A percentile compares a stretch with the other conserved stretches of the same genome.
phyloP scores from a whole-genome alignment of 768 basidiomycete genomes.

The Pulveroboletus sp. region DNA sequence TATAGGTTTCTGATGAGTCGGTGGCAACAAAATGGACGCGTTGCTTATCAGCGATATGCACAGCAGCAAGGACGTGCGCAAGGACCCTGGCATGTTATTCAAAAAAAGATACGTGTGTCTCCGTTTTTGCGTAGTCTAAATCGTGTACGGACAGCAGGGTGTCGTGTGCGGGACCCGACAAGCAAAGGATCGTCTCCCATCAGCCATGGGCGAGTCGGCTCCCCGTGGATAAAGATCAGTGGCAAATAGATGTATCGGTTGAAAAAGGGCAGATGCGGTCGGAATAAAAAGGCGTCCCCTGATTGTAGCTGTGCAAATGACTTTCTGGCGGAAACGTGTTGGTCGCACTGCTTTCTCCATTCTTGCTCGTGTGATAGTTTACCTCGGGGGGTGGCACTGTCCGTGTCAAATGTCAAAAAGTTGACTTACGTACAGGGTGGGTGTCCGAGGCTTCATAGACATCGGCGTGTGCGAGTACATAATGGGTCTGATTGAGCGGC shows the following conservation, averaged over 20 bases:
- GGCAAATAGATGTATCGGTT: slow-evolving; percentile 4
- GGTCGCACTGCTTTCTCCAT: slow-evolving; percentile 15
- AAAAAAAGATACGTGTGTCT: neutral
- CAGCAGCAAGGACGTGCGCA: slow-evolving; percentile 1
- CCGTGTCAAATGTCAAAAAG: neutral
- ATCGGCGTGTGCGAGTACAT: too few relatives aligned
- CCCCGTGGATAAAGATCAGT: slow-evolving; percentile 2
- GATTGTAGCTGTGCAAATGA: slow-evolving; percentile 7
- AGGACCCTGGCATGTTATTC: slow-evolving; percentile 4
- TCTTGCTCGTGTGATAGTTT: slow-evolving; percentile 1
- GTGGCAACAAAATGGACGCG: neutral
- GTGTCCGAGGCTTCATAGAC: slow-evolving; percentile 12
- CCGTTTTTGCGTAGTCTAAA: neutral
- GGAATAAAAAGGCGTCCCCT: neutral
- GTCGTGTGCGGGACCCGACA: neutral
- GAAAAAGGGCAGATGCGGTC: neutral
- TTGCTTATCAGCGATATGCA: slow-evolving; percentile 10
- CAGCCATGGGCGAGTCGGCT: neutral
- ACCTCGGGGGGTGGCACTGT: slow-evolving; percentile 9
- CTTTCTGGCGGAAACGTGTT: slow-evolving; percentile 22
- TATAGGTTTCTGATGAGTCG: neutral
- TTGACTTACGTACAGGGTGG: slow-evolving; percentile 5
- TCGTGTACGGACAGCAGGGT: neutral
- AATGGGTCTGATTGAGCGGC: too few relatives aligned
- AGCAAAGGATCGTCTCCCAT: neutral